Conservation (phyloP, 2,329 filamentous ascomycete genomes). For the Cytospora schulzeri region DNA sequence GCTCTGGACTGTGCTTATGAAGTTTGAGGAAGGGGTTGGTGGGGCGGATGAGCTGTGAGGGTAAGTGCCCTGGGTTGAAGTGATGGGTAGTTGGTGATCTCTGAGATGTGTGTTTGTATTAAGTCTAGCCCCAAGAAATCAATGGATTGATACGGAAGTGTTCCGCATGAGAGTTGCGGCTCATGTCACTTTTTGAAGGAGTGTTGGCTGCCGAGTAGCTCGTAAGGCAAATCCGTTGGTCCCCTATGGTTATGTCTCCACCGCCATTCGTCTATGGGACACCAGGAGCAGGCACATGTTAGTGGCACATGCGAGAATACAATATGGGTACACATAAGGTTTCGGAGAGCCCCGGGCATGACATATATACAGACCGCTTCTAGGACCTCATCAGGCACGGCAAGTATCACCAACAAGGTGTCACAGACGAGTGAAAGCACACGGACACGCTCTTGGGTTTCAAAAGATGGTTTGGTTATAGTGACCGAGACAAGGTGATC, state of each 20-base stretch:
- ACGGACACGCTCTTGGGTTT: not conserved
- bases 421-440: not conserved
- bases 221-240: not conserved
- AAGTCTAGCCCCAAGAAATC: too few species aligned
- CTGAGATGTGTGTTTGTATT: not conserved
- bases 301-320: not conserved
- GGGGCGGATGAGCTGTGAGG: not conserved
- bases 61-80: not conserved
- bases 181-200: not conserved
- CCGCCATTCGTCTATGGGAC: constrained; percentile 37
- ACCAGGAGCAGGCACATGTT: not conserved
- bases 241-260: constrained; percentile 42
- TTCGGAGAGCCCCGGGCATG: not conserved
- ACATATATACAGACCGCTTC: not conserved
- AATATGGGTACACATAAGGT: not conserved
- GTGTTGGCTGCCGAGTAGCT: not conserved
- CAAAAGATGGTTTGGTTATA: not conserved
- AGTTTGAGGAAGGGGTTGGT: not conserved
- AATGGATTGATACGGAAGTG: not conserved
- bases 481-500: not conserved
- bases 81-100: not conserved
- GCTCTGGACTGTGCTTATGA: constrained; percentile 23
- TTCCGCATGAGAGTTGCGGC: not conserved
- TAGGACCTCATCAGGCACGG: not conserved
- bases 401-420: not conserved